These are phyloP conservation scores for Candida arabinofermentans DNA, from an alignment of 805 yeast species.

Conservation along the genomic window DNA sequence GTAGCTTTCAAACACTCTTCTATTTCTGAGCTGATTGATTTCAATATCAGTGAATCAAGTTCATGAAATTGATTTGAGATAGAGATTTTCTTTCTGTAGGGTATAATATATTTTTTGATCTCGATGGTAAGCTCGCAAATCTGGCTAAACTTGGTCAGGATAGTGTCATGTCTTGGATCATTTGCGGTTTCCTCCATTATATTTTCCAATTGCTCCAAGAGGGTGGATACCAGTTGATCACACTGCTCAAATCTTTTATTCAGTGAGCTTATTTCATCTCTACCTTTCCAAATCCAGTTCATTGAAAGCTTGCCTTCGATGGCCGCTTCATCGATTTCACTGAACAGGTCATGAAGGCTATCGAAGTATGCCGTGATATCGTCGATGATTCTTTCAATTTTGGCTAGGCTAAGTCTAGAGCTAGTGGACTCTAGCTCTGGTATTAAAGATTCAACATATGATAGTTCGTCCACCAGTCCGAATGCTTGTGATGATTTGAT, in stretches of 20 bases:
- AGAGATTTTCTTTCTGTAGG: conserved; percentile 33
- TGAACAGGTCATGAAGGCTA: conserved; percentile 1
- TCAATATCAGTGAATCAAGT: conserved; percentile 37
- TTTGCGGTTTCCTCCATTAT: conserved; percentile 17
- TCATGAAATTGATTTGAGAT: conserved; percentile 42
- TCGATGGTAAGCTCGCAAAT: conserved; percentile 28
- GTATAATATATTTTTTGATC: conserved; percentile 26
- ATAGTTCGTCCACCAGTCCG: not conserved
- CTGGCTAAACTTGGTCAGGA: conserved; percentile 18
- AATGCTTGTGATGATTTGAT: conserved; percentile 1
- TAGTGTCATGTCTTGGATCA: not conserved
- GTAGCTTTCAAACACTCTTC: conserved; percentile 33
- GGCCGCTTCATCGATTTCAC: conserved; percentile 4
- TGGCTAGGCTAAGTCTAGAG: not conserved
- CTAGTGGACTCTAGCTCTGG: too few relatives aligned
- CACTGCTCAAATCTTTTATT: conserved; percentile 28
- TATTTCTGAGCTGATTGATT: conserved; percentile 38
- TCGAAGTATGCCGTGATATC: not conserved
- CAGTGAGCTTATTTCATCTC: conserved; percentile 28
- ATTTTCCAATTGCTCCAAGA: conserved; percentile 32
- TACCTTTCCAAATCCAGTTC: conserved; percentile 31
- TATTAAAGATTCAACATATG: not conserved
- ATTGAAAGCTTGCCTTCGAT: conserved; percentile 7
- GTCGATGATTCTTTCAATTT: not conserved
- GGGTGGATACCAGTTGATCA: conserved; percentile 33